Evolutionary conservation across 331 rosid species (phyloP).

Genomic region (Malus hybrid): DNA sequence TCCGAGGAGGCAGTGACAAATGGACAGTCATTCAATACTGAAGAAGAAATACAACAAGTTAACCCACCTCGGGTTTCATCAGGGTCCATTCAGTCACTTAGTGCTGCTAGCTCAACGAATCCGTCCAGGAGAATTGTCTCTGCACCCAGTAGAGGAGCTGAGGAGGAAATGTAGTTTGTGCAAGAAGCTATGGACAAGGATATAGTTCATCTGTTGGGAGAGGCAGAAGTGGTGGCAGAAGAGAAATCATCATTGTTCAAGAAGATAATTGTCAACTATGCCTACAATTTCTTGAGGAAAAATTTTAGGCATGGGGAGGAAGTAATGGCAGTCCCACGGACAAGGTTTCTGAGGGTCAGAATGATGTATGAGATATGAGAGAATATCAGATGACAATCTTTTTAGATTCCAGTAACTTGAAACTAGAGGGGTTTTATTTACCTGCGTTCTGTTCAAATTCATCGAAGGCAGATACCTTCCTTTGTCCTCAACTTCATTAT

Average conservation of each 20-base stretch:
- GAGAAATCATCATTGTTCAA: slow-evolving; percentile 55
- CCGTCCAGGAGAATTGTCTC: slow-evolving; percentile 14
- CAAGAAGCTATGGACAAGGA: slow-evolving; percentile 26
- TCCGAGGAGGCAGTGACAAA: slow-evolving; percentile 7
- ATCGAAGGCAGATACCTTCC: slow-evolving; percentile 9
- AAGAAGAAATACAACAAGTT: background rate
- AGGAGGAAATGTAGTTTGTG: slow-evolving; percentile 52
- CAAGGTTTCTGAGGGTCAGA: slow-evolving; percentile 54
- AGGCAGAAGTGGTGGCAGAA: slow-evolving; percentile 63
- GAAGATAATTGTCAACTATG: slow-evolving; percentile 53
- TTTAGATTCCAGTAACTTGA: too few relatives aligned
- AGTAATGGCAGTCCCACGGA: slow-evolving; percentile 36
- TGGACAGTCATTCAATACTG: too few relatives aligned
- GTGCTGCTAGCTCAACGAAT: slow-evolving; percentile 11
- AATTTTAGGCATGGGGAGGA: slow-evolving; percentile 43
- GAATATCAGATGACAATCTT: too few relatives aligned
- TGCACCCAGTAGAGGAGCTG: slow-evolving; percentile 16
- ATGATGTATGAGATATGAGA: slow-evolving; percentile 40
- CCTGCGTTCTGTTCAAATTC: slow-evolving; percentile 11
- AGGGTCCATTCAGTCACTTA: slow-evolving; percentile 23
- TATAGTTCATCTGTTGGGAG: slow-evolving; percentile 48
- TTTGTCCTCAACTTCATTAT: background rate
- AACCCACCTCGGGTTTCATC: slow-evolving; percentile 18
- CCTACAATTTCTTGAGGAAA: slow-evolving; percentile 51
- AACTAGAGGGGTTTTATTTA: too few relatives aligned